These are phyloP conservation scores for Plantago rigida DNA, from an alignment of 305 asterid species.

Conservation along the genomic window DNA sequence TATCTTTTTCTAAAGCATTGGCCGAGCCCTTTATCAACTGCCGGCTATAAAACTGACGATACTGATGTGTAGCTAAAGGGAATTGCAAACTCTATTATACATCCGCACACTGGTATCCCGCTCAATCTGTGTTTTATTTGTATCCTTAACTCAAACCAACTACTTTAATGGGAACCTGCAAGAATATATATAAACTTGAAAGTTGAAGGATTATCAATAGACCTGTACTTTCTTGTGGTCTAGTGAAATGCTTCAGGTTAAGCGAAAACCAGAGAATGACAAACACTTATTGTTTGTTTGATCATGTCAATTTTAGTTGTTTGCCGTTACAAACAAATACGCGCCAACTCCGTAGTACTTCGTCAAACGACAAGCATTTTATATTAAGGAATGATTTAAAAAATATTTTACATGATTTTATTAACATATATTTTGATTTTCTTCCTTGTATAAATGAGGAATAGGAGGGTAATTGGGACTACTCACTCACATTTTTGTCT, in stretches of 20 bases:
- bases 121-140: too few species aligned
- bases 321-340: conserved; percentile 13
- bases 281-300: neutral
- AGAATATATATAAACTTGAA: neutral
- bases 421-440: too few species aligned
- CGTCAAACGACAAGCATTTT: neutral
- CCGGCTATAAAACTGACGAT: neutral
- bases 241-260: neutral
- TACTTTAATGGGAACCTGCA: neutral
- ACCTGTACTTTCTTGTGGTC: neutral
- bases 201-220: neutral
- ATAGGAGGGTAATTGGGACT: too few species aligned
- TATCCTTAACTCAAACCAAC: neutral
- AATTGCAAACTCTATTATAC: too few species aligned
- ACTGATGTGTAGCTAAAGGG: too few species aligned
- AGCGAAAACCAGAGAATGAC: neutral
- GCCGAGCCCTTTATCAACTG: neutral
- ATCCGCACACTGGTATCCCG: too few species aligned
- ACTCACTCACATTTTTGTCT: too few species aligned
- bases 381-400: too few species aligned
- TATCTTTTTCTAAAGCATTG: neutral
- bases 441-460: too few species aligned
- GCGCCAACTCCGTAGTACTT: neutral
- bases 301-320: neutral
- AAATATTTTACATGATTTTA: too few species aligned